These are phyloP conservation scores for Entophlyctis luteolus DNA, from an alignment of 192 early-diverging fungal genomes.

Conservation along the genomic window DNA sequence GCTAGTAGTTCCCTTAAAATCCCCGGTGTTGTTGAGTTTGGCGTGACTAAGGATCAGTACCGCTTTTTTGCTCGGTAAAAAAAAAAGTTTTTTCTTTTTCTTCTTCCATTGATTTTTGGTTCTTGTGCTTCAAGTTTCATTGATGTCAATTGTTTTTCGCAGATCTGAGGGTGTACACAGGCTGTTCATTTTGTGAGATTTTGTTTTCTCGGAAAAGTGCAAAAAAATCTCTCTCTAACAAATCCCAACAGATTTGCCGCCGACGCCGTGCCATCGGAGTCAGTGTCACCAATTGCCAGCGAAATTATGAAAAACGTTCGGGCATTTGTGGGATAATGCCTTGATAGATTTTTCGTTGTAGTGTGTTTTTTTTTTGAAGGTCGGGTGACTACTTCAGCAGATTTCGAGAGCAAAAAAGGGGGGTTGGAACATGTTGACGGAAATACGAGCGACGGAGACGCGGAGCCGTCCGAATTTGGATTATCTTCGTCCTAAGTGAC, in stretches of 20 bases:
- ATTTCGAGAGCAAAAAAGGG: neutral
- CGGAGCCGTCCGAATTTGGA: neutral
- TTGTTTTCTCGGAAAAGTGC: neutral
- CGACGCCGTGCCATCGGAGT: slow-evolving; percentile 40
- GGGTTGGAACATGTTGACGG: neutral
- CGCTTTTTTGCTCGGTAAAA: slow-evolving; percentile 48
- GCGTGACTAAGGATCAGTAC: slow-evolving; percentile 44
- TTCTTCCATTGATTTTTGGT: neutral
- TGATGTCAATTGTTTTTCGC: neutral
- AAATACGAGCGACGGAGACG: neutral
- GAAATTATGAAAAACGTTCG: slow-evolving; percentile 43
- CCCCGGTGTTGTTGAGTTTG: slow-evolving; percentile 53
- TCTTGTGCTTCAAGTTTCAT: neutral
- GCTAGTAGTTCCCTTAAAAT: slow-evolving; percentile 40
- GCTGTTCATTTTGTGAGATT: slow-evolving; percentile 45
- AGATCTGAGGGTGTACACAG: slow-evolving; percentile 54
- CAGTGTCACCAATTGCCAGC: slow-evolving; percentile 38
- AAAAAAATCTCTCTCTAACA: neutral
- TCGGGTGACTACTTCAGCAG: neutral
- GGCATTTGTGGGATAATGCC: slow-evolving; percentile 17
- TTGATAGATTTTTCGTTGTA: slow-evolving; percentile 1
- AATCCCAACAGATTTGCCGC: slow-evolving; percentile 31
- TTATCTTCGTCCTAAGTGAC: neutral
- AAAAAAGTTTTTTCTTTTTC: neutral
- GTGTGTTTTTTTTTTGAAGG: slow-evolving; percentile 6